Evolutionary conservation across 2,329 filamentous ascomycete genomes (phyloP).

Genomic region (Epichloe sylvatica): DNA sequence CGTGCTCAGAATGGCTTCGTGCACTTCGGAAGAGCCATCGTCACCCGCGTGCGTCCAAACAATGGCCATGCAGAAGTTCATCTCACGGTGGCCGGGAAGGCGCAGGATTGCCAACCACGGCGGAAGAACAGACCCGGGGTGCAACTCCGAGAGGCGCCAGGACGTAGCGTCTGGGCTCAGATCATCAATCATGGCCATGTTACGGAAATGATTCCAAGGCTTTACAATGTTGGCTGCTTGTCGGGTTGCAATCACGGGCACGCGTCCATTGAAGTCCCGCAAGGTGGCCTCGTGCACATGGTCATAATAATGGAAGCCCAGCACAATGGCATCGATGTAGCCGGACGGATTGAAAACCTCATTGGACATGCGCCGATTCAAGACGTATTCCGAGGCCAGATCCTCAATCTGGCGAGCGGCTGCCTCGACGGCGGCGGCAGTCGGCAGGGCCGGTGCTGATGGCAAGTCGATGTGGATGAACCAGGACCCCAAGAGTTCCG

Average conservation of each 20-base stretch:
- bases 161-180: background rate
- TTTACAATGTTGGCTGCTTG: conserved; percentile 6
- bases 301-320: conserved; percentile 6
- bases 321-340: conserved; percentile 6
- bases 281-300: conserved; percentile 7
- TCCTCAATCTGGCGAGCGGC: conserved; percentile 7
- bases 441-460: conserved; percentile 5
- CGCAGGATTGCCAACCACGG: conserved; percentile 5
- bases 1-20: conserved; percentile 4
- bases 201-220: conserved; percentile 7
- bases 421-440: conserved; percentile 5
- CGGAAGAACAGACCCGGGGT: conserved; percentile 3
- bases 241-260: conserved; percentile 6
- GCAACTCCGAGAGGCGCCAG: conserved; percentile 3
- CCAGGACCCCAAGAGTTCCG: conserved; percentile 10
- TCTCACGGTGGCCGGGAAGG: conserved; percentile 7
- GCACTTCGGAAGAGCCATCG: conserved; percentile 1
- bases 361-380: conserved; percentile 6
- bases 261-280: conserved; percentile 3
- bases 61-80: conserved; percentile 6
- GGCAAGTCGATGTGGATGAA: conserved; percentile 11
- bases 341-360: conserved; percentile 7
- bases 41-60: conserved; percentile 5
- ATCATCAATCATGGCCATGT: conserved; percentile 3
- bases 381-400: conserved; percentile 5